These are phyloP conservation scores for Logfia minima DNA, from an alignment of 129 eudicot species.

Conservation along the genomic window DNA sequence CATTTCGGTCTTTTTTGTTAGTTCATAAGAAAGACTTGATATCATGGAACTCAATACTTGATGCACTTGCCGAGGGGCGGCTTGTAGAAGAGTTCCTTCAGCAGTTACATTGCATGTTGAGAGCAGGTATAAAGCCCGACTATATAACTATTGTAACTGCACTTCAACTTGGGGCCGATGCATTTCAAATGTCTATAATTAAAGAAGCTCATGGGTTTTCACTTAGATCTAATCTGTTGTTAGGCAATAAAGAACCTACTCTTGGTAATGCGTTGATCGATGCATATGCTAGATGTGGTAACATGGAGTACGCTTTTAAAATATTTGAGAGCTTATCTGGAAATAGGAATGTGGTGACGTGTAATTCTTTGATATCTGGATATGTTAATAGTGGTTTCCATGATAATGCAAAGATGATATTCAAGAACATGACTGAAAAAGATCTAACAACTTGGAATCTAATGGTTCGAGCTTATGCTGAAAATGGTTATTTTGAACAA, in stretches of 20 bases:
- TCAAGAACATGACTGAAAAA: conserved; percentile 45
- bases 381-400: conserved; percentile 46
- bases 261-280: conserved; percentile 70
- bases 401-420: conserved; percentile 44
- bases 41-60: conserved; percentile 88
- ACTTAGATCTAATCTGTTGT: conserved; percentile 41
- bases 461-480: conserved; percentile 69
- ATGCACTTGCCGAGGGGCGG: conserved; percentile 46
- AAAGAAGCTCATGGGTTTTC: conserved; percentile 79
- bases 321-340: conserved; percentile 49
- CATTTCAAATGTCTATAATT: conserved; percentile 39
- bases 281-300: conserved; percentile 72
- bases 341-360: conserved; percentile 51
- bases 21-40: conserved; percentile 56
- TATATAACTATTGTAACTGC: conserved; percentile 58
- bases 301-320: conserved; percentile 59
- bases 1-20: conserved; percentile 46
- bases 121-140: conserved; percentile 64
- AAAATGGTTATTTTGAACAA: conserved; percentile 42
- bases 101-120: conserved; percentile 49
- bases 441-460: conserved; percentile 86
- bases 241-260: conserved; percentile 42
- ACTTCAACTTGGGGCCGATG: conserved; percentile 48
- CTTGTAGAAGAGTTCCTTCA: conserved; percentile 41
- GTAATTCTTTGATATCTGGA: conserved; percentile 70